These are phyloP conservation scores for Aphanomyces invadans DNA, from an alignment of 352 stramenopile genomes.

Conservation along the genomic window DNA sequence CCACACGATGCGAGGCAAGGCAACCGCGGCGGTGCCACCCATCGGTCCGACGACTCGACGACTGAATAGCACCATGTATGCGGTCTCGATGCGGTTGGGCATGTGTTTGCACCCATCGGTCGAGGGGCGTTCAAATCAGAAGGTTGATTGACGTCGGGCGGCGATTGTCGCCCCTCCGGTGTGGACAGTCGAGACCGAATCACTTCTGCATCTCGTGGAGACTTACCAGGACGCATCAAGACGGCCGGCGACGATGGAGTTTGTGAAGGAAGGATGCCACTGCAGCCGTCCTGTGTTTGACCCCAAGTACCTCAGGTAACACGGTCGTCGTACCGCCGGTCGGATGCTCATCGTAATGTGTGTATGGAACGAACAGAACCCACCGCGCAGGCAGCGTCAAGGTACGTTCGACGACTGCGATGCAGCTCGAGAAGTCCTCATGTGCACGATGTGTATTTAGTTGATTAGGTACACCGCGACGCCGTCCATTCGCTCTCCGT, in stretches of 20 bases:
- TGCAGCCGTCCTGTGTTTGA: constrained; percentile 17
- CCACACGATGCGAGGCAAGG: no score
- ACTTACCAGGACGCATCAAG: neutral
- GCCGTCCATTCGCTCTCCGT: neutral
- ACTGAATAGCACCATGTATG: no score
- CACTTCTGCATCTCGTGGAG: neutral
- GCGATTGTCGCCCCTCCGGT: neutral
- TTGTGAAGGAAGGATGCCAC: constrained; percentile 14
- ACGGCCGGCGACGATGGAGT: neutral
- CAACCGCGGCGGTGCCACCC: no score
- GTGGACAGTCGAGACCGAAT: neutral
- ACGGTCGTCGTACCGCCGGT: neutral
- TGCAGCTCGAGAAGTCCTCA: no score
- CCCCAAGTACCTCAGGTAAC: constrained; percentile 21
- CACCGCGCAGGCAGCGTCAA: constrained; percentile 20
- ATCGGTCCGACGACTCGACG: no score
- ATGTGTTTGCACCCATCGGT: no score
- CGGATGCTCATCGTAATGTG: neutral
- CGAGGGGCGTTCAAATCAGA: no score
- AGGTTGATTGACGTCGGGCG: no score
- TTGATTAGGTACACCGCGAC: neutral
- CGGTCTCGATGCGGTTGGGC: no score
- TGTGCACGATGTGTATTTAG: neutral
- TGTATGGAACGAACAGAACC: neutral
- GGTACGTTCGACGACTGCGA: no score